phyloP scores from a whole-genome alignment of 305 asterid genomes.

The Fraxinus floribunda region DNA sequence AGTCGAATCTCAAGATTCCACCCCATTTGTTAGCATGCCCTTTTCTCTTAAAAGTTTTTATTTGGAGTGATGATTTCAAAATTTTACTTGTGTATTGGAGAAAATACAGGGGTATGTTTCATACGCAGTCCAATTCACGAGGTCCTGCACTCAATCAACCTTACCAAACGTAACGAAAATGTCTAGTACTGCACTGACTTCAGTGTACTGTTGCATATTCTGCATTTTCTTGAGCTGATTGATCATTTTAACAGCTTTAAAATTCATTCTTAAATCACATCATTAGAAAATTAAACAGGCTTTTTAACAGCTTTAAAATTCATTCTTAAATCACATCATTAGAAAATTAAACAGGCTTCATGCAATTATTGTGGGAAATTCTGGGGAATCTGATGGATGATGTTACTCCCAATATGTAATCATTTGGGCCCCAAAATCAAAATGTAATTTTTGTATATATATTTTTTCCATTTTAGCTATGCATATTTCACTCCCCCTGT shows the following conservation, averaged over 20 bases:
- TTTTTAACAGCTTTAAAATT: not conserved
- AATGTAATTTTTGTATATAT: not conserved
- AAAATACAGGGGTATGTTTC: not conserved
- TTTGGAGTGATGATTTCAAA: not conserved
- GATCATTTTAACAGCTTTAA: not conserved
- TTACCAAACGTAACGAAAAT: not conserved
- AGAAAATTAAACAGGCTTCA: not conserved
- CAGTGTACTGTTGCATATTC: not conserved
- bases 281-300: not conserved
- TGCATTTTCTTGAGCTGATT: not conserved
- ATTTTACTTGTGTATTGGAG: not conserved
- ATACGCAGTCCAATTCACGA: not conserved
- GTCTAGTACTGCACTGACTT: not conserved
- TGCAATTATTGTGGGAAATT: not conserved
- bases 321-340: not conserved
- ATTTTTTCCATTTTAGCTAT: not conserved
- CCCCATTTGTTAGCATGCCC: not conserved
- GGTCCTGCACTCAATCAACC: not conserved
- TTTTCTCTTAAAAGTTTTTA: not conserved
- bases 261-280: not conserved
- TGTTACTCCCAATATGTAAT: not conserved
- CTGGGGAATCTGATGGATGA: not conserved
- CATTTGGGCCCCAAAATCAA: not conserved
- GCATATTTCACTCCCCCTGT: too few relatives aligned
- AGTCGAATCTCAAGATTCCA: not conserved